Conservation (phyloP, 1,284 basidiomycete species). For the Peniophora sp. region DNA sequence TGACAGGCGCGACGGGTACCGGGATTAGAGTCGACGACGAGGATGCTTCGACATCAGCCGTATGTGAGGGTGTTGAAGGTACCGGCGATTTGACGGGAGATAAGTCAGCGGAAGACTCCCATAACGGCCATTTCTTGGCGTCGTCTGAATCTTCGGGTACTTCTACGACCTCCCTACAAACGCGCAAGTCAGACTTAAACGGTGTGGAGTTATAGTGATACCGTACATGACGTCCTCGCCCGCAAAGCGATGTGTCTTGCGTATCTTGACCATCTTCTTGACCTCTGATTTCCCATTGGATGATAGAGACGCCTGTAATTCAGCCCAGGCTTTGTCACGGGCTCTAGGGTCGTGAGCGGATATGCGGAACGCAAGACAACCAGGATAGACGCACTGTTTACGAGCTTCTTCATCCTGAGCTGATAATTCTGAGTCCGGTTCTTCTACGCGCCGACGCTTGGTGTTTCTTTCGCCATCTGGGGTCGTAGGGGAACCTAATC, state of each 20-base stretch:
- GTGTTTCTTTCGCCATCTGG: slow-evolving; percentile 15
- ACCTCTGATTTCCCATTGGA: slow-evolving; percentile 4
- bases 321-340: slow-evolving; percentile 49
- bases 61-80: slow-evolving; percentile 5
- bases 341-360: slow-evolving; percentile 24
- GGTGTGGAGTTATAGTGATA: slow-evolving; percentile 12
- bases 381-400: neutral
- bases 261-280: slow-evolving; percentile 48
- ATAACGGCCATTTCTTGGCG: slow-evolving; percentile 64
- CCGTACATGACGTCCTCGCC: slow-evolving; percentile 67
- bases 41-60: slow-evolving; percentile 9
- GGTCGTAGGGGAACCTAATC: too few relatives aligned
- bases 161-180: slow-evolving; percentile 59
- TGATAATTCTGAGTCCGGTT: neutral
- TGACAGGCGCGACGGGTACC: slow-evolving; percentile 17
- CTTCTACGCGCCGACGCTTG: slow-evolving; percentile 20
- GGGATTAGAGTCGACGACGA: slow-evolving; percentile 6
- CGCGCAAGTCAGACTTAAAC: too few relatives aligned
- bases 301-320: slow-evolving; percentile 47
- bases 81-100: slow-evolving; percentile 1
- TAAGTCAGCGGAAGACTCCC: slow-evolving; percentile 25
- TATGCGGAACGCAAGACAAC: neutral
- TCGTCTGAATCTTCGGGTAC: slow-evolving; percentile 66
- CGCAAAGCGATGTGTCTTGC: slow-evolving; percentile 63
- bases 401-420: neutral